These are phyloP conservation scores for Amyloporia xantha DNA, from an alignment of 768 basidiomycete genomes.

Conservation along the genomic window DNA sequence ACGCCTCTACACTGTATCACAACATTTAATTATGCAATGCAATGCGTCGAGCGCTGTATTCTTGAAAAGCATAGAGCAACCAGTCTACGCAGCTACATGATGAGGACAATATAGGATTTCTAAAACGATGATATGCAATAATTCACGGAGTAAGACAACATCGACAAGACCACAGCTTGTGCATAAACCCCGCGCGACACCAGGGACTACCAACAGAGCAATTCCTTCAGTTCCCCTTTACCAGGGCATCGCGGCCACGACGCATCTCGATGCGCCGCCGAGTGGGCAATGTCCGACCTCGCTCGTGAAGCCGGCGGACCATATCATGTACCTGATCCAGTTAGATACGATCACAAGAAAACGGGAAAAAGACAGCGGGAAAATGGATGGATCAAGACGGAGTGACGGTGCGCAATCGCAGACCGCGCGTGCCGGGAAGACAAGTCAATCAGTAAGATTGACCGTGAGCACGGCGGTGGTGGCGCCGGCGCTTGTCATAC, in stretches of 20 bases:
- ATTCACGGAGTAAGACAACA: neutral
- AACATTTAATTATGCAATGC: too few relatives aligned
- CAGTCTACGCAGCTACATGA: too few relatives aligned
- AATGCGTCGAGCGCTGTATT: too few relatives aligned
- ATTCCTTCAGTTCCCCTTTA: neutral
- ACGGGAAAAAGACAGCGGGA: neutral
- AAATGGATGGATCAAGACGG: neutral
- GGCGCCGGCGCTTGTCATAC: slow-evolving; percentile 6
- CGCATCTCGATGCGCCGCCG: slow-evolving; percentile 2
- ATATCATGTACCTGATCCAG: neutral
- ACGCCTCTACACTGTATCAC: too few relatives aligned
- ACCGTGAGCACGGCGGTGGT: neutral
- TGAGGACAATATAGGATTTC: too few relatives aligned
- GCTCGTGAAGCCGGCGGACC: slow-evolving; percentile 1
- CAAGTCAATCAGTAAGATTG: neutral
- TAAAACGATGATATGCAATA: slow-evolving; percentile 1
- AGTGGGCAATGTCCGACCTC: slow-evolving; percentile 1
- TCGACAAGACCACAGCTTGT: slow-evolving; percentile 2
- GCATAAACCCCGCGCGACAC: slow-evolving; percentile 5
- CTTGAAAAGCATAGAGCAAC: too few relatives aligned
- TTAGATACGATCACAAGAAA: neutral
- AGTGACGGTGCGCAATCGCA: neutral
- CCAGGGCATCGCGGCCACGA: slow-evolving; percentile 6
- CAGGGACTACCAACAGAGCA: slow-evolving; percentile 2
- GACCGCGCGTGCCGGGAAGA: neutral